Evolutionary conservation across 179 eudicot species (phyloP), one percentile per base, ranked within the genome.

Genomic region (Silene noctiflora): DNA sequence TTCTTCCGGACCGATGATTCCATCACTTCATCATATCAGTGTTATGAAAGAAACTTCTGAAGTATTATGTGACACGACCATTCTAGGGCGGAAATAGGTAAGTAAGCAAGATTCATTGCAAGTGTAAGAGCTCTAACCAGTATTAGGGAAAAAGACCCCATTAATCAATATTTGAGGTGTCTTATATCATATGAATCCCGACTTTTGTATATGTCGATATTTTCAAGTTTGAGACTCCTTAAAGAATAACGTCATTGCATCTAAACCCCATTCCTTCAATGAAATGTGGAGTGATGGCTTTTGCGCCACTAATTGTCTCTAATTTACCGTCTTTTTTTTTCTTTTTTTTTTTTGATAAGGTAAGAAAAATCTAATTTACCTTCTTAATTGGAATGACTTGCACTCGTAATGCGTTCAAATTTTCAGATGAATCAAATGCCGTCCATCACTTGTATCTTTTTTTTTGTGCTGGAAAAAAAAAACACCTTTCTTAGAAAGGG

Each of bases 31-130:
- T 42, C 61, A 71, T 69, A 74, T 75, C 87, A 75, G 2, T 83
- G 82, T 53, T 84, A 83, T 22, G 87, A 86, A 65, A 77, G 84
- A 74, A 83, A 70, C 33, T 80, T 81, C 19, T 83, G 79, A 80
- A 63, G 71, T 66, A 29, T 66, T 66, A 21, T 7, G 33, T 21
- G 29, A 12, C 31, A 62, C 31, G 17, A 62, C 31, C 35, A 63
- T 63, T 27, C 16, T 63, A 63, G 67, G 67, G 29, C 29, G 33
- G 67, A 24, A 25, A 31, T 55, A 65, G 8, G 8, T 3, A 29
- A 67, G 53, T 13, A 33, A 35, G 53, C 20, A 35, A 8, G 13
- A 39, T 67, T 6, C 22, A 35, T 17, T 67, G 21, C n/a, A 35
- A 35, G 6, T 67, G 4, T 67, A 16, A 67, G 24, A 35, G 44